Percentiles rank a stretch among this genome's conserved stretches.
These are phyloP conservation scores for Trypanosoma brucei DNA, from an alignment of 208 protist genomes.

Conservation along the genomic window DNA sequence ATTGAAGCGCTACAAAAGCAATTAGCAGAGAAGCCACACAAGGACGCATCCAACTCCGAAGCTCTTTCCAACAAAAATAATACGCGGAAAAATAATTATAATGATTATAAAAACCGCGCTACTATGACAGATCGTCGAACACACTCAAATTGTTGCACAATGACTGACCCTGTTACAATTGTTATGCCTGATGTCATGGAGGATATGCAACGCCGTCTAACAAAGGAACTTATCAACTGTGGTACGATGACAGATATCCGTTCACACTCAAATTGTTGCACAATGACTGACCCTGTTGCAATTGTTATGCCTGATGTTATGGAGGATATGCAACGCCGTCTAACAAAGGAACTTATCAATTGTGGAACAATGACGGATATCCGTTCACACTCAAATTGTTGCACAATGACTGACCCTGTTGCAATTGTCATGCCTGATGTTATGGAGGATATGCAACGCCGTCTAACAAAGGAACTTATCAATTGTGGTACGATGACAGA, in stretches of 20 bases:
- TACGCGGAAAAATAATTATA: not conserved
- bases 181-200: not conserved
- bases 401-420: not conserved
- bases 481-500: not conserved
- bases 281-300: not conserved
- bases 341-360: not conserved
- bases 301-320: not conserved
- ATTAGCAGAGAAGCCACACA: not conserved
- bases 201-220: not conserved
- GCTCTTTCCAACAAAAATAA: conserved; percentile 5
- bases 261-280: not conserved
- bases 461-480: not conserved
- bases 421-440: not conserved
- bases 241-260: not conserved
- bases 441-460: not conserved
- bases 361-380: too few species aligned
- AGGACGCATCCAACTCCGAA: not conserved
- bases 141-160: not conserved
- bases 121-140: not conserved
- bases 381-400: too few species aligned
- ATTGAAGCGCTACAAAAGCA: not conserved
- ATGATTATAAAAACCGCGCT: not conserved
- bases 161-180: not conserved
- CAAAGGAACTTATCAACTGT: not conserved
- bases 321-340: not conserved